A percentile compares a stretch with the other conserved stretches of the same genome.
Evolutionary conservation across 768 basidiomycete genomes (phyloP).

Genomic region (Russula dissimulans): DNA sequence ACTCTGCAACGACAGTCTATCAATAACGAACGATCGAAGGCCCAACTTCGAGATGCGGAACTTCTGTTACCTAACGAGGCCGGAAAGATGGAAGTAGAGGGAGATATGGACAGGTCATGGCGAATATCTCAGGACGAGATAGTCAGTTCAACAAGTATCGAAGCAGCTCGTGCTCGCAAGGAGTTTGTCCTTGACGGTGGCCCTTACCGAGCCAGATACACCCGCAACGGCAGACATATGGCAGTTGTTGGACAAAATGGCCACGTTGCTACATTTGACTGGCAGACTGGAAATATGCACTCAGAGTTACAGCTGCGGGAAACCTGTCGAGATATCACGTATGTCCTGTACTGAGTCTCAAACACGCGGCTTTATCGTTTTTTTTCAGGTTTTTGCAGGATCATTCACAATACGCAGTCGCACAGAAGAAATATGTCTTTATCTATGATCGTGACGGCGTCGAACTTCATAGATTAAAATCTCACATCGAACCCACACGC

Average conservation of each 20-base stretch:
- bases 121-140: constrained; percentile 78
- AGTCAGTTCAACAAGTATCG: constrained; percentile 49
- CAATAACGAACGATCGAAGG: constrained; percentile 52
- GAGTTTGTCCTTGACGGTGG: constrained; percentile 83
- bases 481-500: constrained; percentile 81
- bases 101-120: constrained; percentile 84
- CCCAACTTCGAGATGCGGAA: constrained; percentile 60
- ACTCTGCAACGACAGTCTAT: constrained; percentile 54
- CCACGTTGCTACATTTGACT: constrained; percentile 90
- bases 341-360: constrained; percentile 25
- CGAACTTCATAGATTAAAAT: constrained; percentile 77
- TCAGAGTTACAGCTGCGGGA: constrained; percentile 85
- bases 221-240: constrained; percentile 84
- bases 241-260: constrained; percentile 78
- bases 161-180: constrained; percentile 65
- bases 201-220: constrained; percentile 76
- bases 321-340: constrained; percentile 90
- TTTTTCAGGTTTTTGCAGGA: constrained; percentile 74
- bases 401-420: constrained; percentile 88
- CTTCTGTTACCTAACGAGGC: constrained; percentile 58
- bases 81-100: constrained; percentile 69
- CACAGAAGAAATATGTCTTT: constrained; percentile 92
- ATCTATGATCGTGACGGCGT: constrained; percentile 94
- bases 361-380: neutral
- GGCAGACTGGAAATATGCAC: constrained; percentile 79